Conservation (phyloP, 176 grass and related monocot genomes). For the Areca catechu region DNA sequence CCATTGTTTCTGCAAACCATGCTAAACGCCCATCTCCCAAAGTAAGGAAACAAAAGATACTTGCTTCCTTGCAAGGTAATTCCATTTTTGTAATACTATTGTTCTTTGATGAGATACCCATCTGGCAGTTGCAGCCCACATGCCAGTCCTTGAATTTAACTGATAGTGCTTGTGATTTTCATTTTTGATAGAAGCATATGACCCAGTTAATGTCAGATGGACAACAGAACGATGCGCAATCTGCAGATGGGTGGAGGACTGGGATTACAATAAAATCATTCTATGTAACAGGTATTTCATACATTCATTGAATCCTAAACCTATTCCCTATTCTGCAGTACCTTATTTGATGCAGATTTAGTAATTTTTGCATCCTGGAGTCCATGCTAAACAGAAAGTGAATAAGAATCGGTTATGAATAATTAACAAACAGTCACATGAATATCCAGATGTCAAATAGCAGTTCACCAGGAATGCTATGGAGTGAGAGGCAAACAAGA, state of each 20-base stretch:
- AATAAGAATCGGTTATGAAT: not conserved
- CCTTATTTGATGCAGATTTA: not conserved
- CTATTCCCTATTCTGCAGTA: too few relatives aligned
- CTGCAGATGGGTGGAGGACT: slow-evolving; percentile 99
- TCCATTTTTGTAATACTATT: slow-evolving; percentile 7
- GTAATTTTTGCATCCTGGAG: not conserved
- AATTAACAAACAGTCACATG: slow-evolving; percentile 19
- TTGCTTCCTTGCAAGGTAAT: slow-evolving; percentile 75
- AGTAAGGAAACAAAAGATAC: slow-evolving; percentile 82
- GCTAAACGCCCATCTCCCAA: slow-evolving; percentile 68
- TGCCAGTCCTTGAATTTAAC: not conserved
- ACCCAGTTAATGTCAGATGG: slow-evolving; percentile 80
- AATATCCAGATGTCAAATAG: slow-evolving; percentile 89
- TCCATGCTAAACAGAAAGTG: too few relatives aligned
- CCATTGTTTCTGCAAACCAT: slow-evolving; percentile 31
- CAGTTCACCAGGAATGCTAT: slow-evolving; percentile 98
- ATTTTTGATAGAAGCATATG: slow-evolving; percentile 72
- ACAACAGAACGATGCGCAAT: slow-evolving; percentile 98
- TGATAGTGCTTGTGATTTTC: slow-evolving; percentile 9
- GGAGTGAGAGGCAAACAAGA: slow-evolving; percentile 76
- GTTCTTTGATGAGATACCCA: not conserved
- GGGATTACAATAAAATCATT: slow-evolving; percentile 99
- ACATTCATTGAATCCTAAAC: too few relatives aligned
- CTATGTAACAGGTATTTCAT: slow-evolving; percentile 72
- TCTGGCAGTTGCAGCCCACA: not conserved